Conservation (phyloP, 164 flowering plant species). For the Piper betle region DNA sequence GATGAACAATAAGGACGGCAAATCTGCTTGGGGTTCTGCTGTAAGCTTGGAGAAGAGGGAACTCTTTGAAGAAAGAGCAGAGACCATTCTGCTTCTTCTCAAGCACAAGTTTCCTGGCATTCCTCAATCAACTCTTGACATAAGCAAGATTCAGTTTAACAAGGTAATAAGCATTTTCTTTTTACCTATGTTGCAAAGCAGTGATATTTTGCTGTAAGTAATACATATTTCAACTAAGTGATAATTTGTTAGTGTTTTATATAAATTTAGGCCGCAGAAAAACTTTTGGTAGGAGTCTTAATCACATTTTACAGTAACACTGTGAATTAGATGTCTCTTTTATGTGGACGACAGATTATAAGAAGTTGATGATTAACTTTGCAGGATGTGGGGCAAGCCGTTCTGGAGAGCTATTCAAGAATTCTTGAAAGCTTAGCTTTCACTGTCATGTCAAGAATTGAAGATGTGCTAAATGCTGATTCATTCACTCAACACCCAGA, state of each 20-base stretch:
- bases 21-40: slow-evolving; percentile 72
- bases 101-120: slow-evolving; percentile 79
- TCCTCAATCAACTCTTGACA: slow-evolving; percentile 76
- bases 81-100: slow-evolving; percentile 61
- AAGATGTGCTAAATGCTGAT: slow-evolving; percentile 64
- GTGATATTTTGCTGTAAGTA: not conserved
- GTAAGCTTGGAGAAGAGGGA: slow-evolving; percentile 81
- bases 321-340: too few relatives aligned
- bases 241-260: too few relatives aligned
- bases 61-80: slow-evolving; percentile 83
- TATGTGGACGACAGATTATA: not conserved
- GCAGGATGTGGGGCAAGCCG: slow-evolving; percentile 82
- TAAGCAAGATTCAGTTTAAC: slow-evolving; percentile 70
- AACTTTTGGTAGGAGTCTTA: too few relatives aligned
- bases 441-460: slow-evolving; percentile 62
- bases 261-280: too few relatives aligned
- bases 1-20: slow-evolving; percentile 60
- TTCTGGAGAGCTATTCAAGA: slow-evolving; percentile 87
- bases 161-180: slow-evolving; percentile 21
- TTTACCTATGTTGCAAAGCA: not conserved
- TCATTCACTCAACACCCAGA: slow-evolving; percentile 31
- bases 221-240: too few relatives aligned
- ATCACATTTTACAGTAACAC: too few relatives aligned
- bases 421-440: slow-evolving; percentile 77
- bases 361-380: not conserved